Evolutionary conservation across 164 flowering plant genomes (phyloP).

Genomic region (grape (Vitis vinifera)): ASM3070453v1 NC_081818.1:546001-546500

Average conservation of each 20-base stretch:
- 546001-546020: constrained; percentile 75
- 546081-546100: not conserved
- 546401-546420: no score
- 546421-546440: no score
- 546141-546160: constrained; percentile 93
- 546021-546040: constrained; percentile 59
- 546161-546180: constrained; percentile 91
- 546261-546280: not conserved
- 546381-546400: no score
- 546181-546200: constrained; percentile 83
- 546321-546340: no score
- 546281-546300: not conserved
- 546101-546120: constrained; percentile 31
- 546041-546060: not conserved
- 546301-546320: not conserved
- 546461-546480: no score
- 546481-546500: not conserved
- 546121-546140: constrained; percentile 89
- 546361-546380: no score
- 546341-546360: no score
- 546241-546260: not conserved
- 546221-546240: constrained; percentile 85
- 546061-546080: not conserved
- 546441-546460: no score
- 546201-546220: constrained; percentile 94